phyloP scores from a whole-genome alignment of 768 basidiomycete species.

The Kwoniella shandongensis region DNA sequence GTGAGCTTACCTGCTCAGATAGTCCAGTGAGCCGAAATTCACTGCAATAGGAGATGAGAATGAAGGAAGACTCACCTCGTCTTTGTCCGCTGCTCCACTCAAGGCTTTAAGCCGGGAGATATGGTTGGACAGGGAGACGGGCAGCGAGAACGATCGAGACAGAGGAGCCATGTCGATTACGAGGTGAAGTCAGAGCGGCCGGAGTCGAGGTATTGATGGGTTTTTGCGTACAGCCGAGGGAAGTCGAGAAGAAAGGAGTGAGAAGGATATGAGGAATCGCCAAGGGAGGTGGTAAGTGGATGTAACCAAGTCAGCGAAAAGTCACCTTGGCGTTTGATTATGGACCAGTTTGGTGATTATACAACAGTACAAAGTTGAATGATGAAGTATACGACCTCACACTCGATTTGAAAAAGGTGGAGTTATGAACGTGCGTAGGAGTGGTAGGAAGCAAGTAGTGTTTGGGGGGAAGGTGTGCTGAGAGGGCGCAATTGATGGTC shows the following conservation, averaged over 20 bases:
- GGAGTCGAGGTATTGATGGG: not conserved
- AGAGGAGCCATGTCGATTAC: slow-evolving; percentile 43
- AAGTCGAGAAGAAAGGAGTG: not conserved
- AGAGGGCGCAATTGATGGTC: too few relatives aligned
- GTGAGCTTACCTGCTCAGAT: slow-evolving; percentile 28
- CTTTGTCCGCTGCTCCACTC: slow-evolving; percentile 43
- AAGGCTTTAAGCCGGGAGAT: slow-evolving; percentile 49
- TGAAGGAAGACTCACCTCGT: slow-evolving; percentile 44
- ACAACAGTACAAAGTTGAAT: too few relatives aligned
- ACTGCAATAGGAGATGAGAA: not conserved
- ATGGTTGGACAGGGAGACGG: slow-evolving; percentile 48
- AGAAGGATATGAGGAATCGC: slow-evolving; percentile 3
- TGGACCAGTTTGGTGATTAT: slow-evolving; percentile 13
- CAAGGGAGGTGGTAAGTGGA: slow-evolving; percentile 4
- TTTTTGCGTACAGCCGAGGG: not conserved
- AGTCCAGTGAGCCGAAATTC: not conserved
- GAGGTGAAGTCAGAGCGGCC: slow-evolving; percentile 1
- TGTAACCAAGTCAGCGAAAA: not conserved
- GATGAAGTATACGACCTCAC: too few relatives aligned
- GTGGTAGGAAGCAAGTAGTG: too few relatives aligned
- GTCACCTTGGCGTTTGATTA: slow-evolving; percentile 21
- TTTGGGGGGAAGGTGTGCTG: too few relatives aligned
- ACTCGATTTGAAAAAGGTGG: too few relatives aligned
- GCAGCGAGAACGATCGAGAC: slow-evolving; percentile 49
- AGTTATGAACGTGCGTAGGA: too few relatives aligned